phyloP scores from a whole-genome alignment of 768 basidiomycete genomes.

The Mrakia blollopis region DNA sequence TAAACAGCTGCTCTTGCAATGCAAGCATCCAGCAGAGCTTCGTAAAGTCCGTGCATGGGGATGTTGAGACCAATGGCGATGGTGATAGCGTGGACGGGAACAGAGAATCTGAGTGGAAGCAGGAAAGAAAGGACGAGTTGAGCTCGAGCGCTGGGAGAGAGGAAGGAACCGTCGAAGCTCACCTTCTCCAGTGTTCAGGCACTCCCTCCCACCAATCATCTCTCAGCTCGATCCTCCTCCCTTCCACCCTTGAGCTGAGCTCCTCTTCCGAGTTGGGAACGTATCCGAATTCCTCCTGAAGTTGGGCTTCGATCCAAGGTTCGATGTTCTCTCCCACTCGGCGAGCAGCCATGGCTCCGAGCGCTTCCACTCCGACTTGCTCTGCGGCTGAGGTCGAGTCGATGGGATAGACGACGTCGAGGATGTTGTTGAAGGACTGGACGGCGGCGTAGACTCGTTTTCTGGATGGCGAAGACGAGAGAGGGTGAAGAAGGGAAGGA shows the following conservation, averaged over 20 bases:
- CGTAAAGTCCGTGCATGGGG: conserved; percentile 23
- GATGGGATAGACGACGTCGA: conserved; percentile 24
- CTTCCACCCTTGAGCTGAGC: background rate
- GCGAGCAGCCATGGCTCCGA: conserved; percentile 11
- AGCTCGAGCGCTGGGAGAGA: background rate
- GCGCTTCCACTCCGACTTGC: background rate
- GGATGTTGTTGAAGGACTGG: conserved; percentile 23
- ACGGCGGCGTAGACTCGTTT: conserved; percentile 19
- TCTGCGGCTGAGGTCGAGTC: background rate
- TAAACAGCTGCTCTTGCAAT: conserved; percentile 8
- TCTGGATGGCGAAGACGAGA: background rate
- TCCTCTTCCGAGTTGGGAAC: background rate
- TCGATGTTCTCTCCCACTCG: conserved; percentile 26
- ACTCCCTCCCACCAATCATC: conserved; percentile 29
- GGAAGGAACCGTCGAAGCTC: background rate
- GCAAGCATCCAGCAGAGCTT: conserved; percentile 23
- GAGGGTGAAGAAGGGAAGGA: no score
- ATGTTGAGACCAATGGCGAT: conserved; percentile 15
- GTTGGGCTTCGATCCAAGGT: conserved; percentile 24
- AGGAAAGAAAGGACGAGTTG: background rate
- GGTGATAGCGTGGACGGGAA: conserved; percentile 23
- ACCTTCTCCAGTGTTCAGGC: conserved; percentile 23
- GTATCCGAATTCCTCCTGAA: conserved; percentile 19
- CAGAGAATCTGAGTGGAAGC: background rate
- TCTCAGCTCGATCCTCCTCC: conserved; percentile 25